Base-by-base conservation (phyloP, 345 rosid species). In the Ceriops decandra region DNA sequence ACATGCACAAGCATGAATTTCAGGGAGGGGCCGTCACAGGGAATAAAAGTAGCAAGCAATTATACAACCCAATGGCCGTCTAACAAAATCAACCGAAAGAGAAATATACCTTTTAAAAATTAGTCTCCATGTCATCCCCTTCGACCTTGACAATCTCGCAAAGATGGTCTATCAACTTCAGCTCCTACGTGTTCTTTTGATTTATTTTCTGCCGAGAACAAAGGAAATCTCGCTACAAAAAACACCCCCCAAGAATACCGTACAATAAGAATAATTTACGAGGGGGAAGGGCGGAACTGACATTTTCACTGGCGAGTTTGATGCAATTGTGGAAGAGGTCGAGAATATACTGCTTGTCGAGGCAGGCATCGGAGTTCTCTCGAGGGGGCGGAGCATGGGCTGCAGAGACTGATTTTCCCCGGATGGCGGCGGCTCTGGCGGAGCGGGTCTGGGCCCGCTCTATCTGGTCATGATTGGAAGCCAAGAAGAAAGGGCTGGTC, bases 291-390 rank as follows among this genome's bases (percentile, higher is more conserved):
- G 46, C 20, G 46, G 64, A 33, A 67, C 85, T 53, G 54, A 93
- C 97, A 75, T 93, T 93, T 85, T 91, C 97, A 64, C 96, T 86
- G 46, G 97, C 97, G 69, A 93, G 84, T 82, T 91, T 93, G 86
- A 93, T 91, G 82, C 97, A 91, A 27, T 93, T 93, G 54, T 84
- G 89, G 64, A 89, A 89, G 79, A 93, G 78, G 36, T 89, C 98
- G 52, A 93, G 82, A 62, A 93, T 93, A 78, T 87, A 97, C 64
- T 87, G 83, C 77, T 88, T 86, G 69, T 80, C 88, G 22, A 91
- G 92, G 78, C 82, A 80, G 19, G 86, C 87, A 74, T 85, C 86
- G 49, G 49, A 15, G 49, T 15, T 42, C 15, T 42, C 47, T 11
- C 47, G 47, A 0, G 47, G 15, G 16, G 47, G 47, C 47, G 59